A percentile compares a stretch with the other conserved stretches of the same genome.
Conservation (phyloP, 805 yeast genomes). For the Metschnikowia orientalis region DNA sequence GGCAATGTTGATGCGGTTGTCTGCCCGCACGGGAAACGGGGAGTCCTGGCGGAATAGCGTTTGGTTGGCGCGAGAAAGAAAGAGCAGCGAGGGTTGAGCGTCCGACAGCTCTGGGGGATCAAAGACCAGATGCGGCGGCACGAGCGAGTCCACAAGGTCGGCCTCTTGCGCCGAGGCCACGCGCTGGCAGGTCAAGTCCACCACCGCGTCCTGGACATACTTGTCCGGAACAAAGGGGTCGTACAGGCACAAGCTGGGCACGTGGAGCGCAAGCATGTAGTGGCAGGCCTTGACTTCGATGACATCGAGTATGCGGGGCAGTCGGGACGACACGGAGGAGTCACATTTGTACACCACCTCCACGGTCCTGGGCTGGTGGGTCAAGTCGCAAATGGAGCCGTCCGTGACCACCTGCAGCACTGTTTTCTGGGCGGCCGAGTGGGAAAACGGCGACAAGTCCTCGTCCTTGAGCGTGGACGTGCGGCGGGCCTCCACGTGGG, state of each 20-base stretch:
- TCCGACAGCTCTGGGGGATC: no score
- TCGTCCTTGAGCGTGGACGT: slow-evolving; percentile 19
- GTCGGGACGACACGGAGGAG: slow-evolving; percentile 17
- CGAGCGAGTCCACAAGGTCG: slow-evolving; percentile 9
- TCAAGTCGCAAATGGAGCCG: slow-evolving; percentile 61
- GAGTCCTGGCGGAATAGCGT: slow-evolving; percentile 9
- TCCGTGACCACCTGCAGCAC: slow-evolving; percentile 33
- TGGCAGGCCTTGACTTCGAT: slow-evolving; percentile 55
- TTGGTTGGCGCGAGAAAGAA: no score
- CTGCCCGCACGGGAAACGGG: slow-evolving; percentile 25
- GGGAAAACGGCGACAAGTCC: slow-evolving; percentile 15
- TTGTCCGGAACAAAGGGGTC: slow-evolving; percentile 29
- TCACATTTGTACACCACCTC: slow-evolving; percentile 59
- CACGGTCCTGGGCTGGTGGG: slow-evolving; percentile 46
- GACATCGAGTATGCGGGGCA: slow-evolving; percentile 34
- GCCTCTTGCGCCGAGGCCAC: slow-evolving; percentile 4
- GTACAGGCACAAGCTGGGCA: slow-evolving; percentile 46
- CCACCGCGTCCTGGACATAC: slow-evolving; percentile 21
- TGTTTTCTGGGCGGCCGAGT: slow-evolving; percentile 23
- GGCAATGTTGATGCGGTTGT: slow-evolving; percentile 24
- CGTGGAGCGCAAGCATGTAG: slow-evolving; percentile 47
- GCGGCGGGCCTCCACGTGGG: slow-evolving; percentile 25
- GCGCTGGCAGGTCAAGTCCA: slow-evolving; percentile 28
- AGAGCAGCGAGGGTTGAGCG: no score
- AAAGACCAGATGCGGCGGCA: no score